Percentiles rank a stretch among this genome's conserved stretches.
Conservation (phyloP, 2,329 filamentous ascomycete genomes). For the Dothistroma pini region DNA sequence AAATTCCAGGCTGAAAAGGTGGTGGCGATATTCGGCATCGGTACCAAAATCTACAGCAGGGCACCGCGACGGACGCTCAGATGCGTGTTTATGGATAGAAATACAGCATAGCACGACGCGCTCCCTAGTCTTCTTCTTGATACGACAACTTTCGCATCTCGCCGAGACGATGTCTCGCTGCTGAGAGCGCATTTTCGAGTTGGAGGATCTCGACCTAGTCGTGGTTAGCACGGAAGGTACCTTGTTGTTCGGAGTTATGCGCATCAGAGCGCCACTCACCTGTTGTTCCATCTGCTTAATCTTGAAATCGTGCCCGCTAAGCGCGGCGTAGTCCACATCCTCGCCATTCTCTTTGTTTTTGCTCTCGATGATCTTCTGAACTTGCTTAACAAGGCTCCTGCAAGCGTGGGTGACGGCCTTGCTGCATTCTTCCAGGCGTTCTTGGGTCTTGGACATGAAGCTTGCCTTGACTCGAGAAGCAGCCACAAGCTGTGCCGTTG, state of each 20-base stretch:
- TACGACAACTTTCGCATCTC: slow-evolving; percentile 99
- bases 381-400: slow-evolving; percentile 81
- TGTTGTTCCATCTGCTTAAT: slow-evolving; percentile 99
- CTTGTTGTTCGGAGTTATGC: neutral
- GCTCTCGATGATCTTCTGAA: slow-evolving; percentile 90
- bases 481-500: slow-evolving; percentile 92
- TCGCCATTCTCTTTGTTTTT: slow-evolving; percentile 74
- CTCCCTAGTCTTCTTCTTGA: slow-evolving; percentile 61
- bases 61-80: neutral
- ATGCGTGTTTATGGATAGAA: neutral
- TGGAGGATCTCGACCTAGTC: slow-evolving; percentile 98
- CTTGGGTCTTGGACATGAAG: slow-evolving; percentile 97
- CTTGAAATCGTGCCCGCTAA: slow-evolving; percentile 96
- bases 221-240: neutral
- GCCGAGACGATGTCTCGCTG: slow-evolving; percentile 77
- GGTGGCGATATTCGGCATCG: neutral
- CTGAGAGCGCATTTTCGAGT: slow-evolving; percentile 78
- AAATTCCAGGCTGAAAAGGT: neutral
- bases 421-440: slow-evolving; percentile 82
- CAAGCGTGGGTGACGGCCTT: slow-evolving; percentile 92
- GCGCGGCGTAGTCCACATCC: slow-evolving; percentile 77
- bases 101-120: neutral
- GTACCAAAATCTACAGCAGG: neutral
- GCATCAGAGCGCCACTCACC: no score
- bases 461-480: slow-evolving; percentile 94